Evolutionary conservation across 164 flowering plant species (phyloP), one percentile per base, ranked within the genome.

Genomic region (Aristolochia fimbriata): DNA sequence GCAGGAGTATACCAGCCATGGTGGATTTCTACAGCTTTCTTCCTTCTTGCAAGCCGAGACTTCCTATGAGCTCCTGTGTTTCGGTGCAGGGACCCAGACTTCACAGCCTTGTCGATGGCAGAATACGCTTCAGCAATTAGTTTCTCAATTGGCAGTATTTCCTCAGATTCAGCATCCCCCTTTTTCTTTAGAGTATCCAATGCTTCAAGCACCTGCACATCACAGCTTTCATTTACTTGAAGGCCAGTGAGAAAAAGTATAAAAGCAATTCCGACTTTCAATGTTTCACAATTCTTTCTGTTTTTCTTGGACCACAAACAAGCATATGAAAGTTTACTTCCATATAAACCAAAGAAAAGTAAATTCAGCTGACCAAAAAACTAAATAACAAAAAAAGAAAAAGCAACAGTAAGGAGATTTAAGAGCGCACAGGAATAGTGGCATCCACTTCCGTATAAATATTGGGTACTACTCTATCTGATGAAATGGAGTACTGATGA

Each of bases 21-120:
- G 74, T 82, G 92, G 65, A 93, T 80, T 72, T 83, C 92, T 51
- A 90, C 81, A 31, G 86, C 81, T 65, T 85, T 90, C 81, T 90
- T 93, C 69, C 92, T 85, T 66, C 99, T 74, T 4, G 99, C 90
- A 20, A 90, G 86, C 24, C 97, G 76, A 55, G 99, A 90, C 71
- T 93, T 93, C 62, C 99, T 72, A 62, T 80, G 80, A 17, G 87
- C 89, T 33, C 95, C 97, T 0, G 99, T 93, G 79, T 93, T 90
- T 70, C 87, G 70, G 75, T 93, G 99, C 59, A 93, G 68, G 2
- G 91, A 60, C 23, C 99, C 89, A 8, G 62, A 80, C 63, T 73
- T 82, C 41, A 93, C 89, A 30, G 96, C 97, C 70, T 86, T 93
- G 69, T 93, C 97, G 20, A 93, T 90, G 0, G 70, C 82, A 7